Evolutionary conservation across 192 early-diverging fungal genomes (phyloP).

Genomic region (Gonapodya sp.): DNA sequence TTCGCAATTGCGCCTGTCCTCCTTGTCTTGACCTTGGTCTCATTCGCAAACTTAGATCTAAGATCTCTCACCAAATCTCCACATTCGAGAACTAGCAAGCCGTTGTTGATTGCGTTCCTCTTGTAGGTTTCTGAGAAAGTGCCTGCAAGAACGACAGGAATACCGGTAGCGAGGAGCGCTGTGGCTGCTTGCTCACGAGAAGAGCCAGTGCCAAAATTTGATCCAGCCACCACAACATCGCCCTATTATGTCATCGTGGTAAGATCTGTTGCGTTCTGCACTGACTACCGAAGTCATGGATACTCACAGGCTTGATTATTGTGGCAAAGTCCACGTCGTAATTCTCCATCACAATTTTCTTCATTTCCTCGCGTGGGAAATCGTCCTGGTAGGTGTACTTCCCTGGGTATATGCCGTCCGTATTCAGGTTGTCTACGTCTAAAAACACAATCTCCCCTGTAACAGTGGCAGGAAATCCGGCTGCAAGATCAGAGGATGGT

Average conservation of each 20-base stretch:
- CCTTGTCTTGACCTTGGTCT: constrained; percentile 41
- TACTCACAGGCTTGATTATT: constrained; percentile 41
- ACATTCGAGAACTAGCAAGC: constrained; percentile 80
- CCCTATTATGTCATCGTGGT: constrained; percentile 24
- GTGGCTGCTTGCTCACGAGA: constrained; percentile 98
- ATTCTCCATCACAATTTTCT: constrained; percentile 95
- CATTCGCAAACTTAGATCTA: constrained; percentile 32
- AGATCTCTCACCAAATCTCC: constrained; percentile 71
- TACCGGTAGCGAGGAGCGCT: constrained; percentile 74
- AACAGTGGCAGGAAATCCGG: constrained; percentile 66
- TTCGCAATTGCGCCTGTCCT: constrained; percentile 66
- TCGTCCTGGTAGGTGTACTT: constrained; percentile 98
- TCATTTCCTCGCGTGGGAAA: constrained; percentile 80
- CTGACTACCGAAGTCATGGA: background rate
- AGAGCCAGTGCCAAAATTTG: constrained; percentile 96
- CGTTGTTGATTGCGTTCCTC: constrained; percentile 98
- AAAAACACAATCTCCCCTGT: constrained; percentile 81
- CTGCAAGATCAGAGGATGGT: constrained; percentile 27
- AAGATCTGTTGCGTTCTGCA: background rate
- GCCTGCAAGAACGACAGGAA: constrained; percentile 78
- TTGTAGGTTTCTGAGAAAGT: constrained; percentile 98
- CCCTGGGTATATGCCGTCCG: constrained; percentile 94
- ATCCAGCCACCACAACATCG: constrained; percentile 83
- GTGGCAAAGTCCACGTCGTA: constrained; percentile 83
- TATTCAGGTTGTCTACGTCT: constrained; percentile 92